Percentiles rank a stretch among this genome's conserved stretches.
Evolutionary conservation across 345 rosid genomes (phyloP).

Genomic region (Acer yangbiense): DNA sequence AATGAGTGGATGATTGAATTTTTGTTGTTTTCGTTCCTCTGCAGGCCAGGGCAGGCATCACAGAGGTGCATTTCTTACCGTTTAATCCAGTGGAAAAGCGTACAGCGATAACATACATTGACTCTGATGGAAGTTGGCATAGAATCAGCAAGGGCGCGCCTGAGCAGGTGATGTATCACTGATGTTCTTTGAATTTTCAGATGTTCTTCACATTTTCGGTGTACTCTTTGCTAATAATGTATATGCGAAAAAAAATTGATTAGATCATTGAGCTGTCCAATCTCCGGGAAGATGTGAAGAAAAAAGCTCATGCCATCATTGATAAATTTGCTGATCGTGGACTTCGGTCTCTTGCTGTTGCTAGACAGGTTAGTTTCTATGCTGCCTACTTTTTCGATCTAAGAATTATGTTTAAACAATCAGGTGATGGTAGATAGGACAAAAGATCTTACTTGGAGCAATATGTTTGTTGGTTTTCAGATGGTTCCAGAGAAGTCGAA

Average conservation of each 20-base stretch:
- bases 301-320: slow-evolving; percentile 74
- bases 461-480: slow-evolving; percentile 33
- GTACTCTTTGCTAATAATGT: background rate
- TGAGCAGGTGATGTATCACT: slow-evolving; percentile 55
- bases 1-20: background rate
- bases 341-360: slow-evolving; percentile 76
- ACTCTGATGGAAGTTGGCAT: slow-evolving; percentile 68
- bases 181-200: too few relatives aligned
- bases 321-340: slow-evolving; percentile 90
- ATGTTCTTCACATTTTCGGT: background rate
- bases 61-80: slow-evolving; percentile 79
- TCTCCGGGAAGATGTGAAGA: slow-evolving; percentile 57
- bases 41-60: slow-evolving; percentile 76
- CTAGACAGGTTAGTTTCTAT: slow-evolving; percentile 53
- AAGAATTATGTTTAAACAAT: background rate
- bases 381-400: background rate
- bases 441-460: background rate
- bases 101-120: slow-evolving; percentile 79
- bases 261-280: slow-evolving; percentile 77
- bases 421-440: background rate
- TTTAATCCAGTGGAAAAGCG: slow-evolving; percentile 91
- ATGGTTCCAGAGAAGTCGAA: slow-evolving; percentile 59
- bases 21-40: background rate
- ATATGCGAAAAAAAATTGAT: background rate
- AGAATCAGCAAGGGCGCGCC: slow-evolving; percentile 87